Conservation (phyloP, 345 rosid species). For the Brassica nigra region DNA sequence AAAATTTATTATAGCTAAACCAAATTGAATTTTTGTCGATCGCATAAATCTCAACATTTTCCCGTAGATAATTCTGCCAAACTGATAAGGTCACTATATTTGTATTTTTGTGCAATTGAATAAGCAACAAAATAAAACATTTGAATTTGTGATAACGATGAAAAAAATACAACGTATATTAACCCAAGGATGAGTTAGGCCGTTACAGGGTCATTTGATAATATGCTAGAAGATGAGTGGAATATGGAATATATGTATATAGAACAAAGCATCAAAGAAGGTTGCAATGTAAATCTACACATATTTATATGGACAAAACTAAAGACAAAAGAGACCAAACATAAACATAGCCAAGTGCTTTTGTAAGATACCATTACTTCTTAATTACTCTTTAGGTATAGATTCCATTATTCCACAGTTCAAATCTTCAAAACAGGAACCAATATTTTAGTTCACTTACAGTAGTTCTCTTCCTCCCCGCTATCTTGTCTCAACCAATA, state of each 20-base stretch:
- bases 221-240: neutral
- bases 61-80: neutral
- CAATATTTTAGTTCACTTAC: neutral
- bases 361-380: slow-evolving; percentile 24
- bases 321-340: slow-evolving; percentile 31
- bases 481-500: neutral
- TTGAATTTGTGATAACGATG: neutral
- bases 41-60: neutral
- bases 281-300: slow-evolving; percentile 5
- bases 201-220: slow-evolving; percentile 19
- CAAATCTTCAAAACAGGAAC: neutral
- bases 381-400: slow-evolving; percentile 21
- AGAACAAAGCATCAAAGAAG: slow-evolving; percentile 23
- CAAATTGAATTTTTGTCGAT: neutral
- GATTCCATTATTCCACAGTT: slow-evolving; percentile 33
- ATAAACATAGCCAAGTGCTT: slow-evolving; percentile 30
- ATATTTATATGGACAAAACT: neutral
- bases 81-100: neutral
- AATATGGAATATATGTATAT: slow-evolving; percentile 1
- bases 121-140: neutral
- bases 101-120: neutral
- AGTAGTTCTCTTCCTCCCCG: neutral
- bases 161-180: neutral
- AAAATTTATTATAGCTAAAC: neutral
- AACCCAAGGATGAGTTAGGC: slow-evolving; percentile 9